A percentile compares a stretch with the other conserved stretches of the same genome.
Conservation (phyloP, 345 rosid species). For the Schrenkiella parvula region DNA sequence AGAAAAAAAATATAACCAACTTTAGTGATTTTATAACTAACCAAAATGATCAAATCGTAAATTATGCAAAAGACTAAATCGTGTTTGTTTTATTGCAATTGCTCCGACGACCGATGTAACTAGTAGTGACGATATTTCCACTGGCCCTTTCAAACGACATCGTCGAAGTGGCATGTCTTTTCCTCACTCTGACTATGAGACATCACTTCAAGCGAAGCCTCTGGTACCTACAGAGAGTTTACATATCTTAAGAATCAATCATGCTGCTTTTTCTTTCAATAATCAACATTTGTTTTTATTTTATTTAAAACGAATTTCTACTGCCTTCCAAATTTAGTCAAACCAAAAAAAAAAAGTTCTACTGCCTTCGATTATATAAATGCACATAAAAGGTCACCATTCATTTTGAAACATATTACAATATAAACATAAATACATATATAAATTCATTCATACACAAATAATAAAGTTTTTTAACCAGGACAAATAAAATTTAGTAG, state of each 20-base stretch:
- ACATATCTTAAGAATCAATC: background rate
- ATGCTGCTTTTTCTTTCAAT: background rate
- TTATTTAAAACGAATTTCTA: too few species aligned
- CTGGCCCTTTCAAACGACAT: conserved; percentile 4
- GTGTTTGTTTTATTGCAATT: background rate
- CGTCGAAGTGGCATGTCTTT: background rate
- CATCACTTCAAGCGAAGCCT: conserved; percentile 1
- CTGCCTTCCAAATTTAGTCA: too few species aligned
- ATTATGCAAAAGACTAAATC: background rate
- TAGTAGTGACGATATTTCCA: conserved; percentile 14
- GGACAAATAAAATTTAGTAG: too few species aligned
- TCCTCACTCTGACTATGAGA: background rate
- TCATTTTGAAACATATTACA: too few species aligned
- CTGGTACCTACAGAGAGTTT: background rate
- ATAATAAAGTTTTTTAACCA: too few species aligned
- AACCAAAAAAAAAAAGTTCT: too few species aligned
- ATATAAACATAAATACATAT: too few species aligned
- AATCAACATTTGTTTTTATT: background rate
- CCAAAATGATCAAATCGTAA: background rate
- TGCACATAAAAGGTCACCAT: too few species aligned
- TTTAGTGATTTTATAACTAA: background rate
- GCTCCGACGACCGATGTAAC: background rate
- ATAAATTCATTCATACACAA: too few species aligned
- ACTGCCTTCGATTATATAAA: too few species aligned
- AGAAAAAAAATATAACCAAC: background rate